Evolutionary conservation across 2,329 filamentous ascomycete species (phyloP), one percentile per base, ranked within the genome.

Genomic region (Fusarium fracticaudum): DNA sequence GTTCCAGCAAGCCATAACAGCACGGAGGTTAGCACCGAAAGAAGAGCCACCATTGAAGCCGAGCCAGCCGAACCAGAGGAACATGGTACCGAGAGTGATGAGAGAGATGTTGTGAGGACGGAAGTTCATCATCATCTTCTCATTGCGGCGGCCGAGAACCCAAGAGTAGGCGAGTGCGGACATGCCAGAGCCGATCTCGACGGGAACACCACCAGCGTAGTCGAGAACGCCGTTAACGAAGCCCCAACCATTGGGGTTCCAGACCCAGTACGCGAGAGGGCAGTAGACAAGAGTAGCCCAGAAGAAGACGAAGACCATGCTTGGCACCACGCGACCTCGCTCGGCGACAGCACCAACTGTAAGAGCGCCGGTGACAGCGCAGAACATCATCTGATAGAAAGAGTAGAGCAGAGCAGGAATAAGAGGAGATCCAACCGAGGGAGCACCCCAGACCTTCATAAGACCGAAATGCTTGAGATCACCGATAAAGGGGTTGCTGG

Each of bases 91-190:
- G 78, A 98, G 92, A 2, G 96, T 95, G 85, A 99, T 98, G 80
- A 98, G 90, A 11, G 95, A 98, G 76, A 98, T 96, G 87, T 99
- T 99, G 88, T 99, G 96, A 24, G 96, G 96, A 77, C 96, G 94
- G 90, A 98, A 98, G 89, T 98, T 98, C 85, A 98, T 91, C 94
- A 98, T 98, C 95, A 98, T 98, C 87, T 95, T 96, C 87, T 98
- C 96, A 86, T 98, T 96, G 76, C 96, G 94, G 80, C 95, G 94
- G 77, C 96, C 96, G 70, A 99, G 93, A 43, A 98, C 92, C 94
- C 94, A 93, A 6, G 95, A 98, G 86, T 98, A 99, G 75, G 96
- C 96, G 53, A 98, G 88, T 37, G 96, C 96, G 48, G 94, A 96
- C 85, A 97, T 87, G 81, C 96, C 96, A 66, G 96, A 98, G 70